Conservation (phyloP, 306 rosid species). For the Herpetospermum pedunculosum region DNA sequence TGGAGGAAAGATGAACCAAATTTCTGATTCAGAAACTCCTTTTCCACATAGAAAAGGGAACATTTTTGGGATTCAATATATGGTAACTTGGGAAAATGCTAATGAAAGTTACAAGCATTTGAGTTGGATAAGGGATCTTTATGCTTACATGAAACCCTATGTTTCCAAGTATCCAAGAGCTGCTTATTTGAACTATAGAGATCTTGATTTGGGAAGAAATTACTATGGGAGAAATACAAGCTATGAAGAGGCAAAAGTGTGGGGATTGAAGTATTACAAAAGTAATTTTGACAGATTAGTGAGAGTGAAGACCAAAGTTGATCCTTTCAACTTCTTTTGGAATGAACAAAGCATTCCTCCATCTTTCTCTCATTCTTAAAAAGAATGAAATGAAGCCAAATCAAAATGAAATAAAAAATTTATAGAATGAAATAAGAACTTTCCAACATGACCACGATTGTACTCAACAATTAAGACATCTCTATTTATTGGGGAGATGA, state of each 20-base stretch:
- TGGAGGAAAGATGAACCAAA: constrained; percentile 48
- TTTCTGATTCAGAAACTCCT: constrained; percentile 39
- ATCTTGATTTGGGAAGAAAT: constrained; percentile 61
- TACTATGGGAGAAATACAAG: constrained; percentile 10
- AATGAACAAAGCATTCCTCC: constrained; percentile 21
- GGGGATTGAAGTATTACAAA: constrained; percentile 21
- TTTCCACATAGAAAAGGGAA: constrained; percentile 67
- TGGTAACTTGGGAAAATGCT: constrained; percentile 28
- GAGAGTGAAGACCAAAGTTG: constrained; percentile 12
- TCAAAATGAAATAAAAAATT: no score
- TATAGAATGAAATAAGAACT: no score
- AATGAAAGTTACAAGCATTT: constrained; percentile 26
- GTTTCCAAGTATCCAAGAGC: constrained; percentile 52
- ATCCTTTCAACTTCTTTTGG: constrained; percentile 19
- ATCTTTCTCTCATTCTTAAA: background rate
- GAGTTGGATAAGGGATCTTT: constrained; percentile 44
- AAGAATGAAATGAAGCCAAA: background rate
- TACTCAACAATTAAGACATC: no score
- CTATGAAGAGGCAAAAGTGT: constrained; percentile 27
- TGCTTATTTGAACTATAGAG: constrained; percentile 61
- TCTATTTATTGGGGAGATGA: no score
- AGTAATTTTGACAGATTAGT: constrained; percentile 13
- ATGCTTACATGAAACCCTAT: constrained; percentile 47
- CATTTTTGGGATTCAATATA: constrained; percentile 37
- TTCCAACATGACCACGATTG: no score